Conservation (phyloP, 2,329 filamentous ascomycete species). For the Fusarium sterilihyphosum region DNA sequence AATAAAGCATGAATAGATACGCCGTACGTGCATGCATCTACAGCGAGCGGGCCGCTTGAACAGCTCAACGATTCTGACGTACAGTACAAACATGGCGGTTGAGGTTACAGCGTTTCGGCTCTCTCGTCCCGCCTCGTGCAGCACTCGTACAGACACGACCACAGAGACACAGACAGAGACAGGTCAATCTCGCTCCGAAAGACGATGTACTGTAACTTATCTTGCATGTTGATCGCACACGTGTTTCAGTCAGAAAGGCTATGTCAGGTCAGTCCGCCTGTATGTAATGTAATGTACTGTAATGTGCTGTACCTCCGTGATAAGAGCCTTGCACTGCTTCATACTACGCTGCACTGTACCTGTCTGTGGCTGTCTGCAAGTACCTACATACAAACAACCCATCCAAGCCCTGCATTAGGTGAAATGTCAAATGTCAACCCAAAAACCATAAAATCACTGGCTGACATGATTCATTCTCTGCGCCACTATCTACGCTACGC, state of each 20-base stretch:
- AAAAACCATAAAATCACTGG: not conserved
- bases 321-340: not conserved
- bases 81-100: slow-evolving; percentile 15
- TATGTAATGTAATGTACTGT: not conserved
- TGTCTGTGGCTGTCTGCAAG: slow-evolving; percentile 6
- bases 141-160: slow-evolving; percentile 1
- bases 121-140: slow-evolving; percentile 22
- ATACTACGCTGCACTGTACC: not conserved
- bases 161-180: not conserved
- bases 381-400: slow-evolving; percentile 1
- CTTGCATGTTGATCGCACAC: slow-evolving; percentile 28
- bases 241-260: slow-evolving; percentile 14
- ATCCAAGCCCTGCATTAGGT: slow-evolving; percentile 18
- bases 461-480: not conserved
- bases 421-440: not conserved
- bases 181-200: slow-evolving; percentile 16
- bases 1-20: not conserved
- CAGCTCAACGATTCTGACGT: not conserved
- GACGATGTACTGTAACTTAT: not conserved
- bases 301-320: not conserved
- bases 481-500: not conserved
- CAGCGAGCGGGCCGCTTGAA: slow-evolving; percentile 11
- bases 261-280: not conserved
- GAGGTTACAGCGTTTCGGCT: slow-evolving; percentile 12
- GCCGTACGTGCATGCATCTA: not conserved